A percentile compares a stretch with the other conserved stretches of the same genome.
These are phyloP conservation scores for Colletotrichum acutatum DNA, from an alignment of 2,329 filamentous ascomycete species.

Conservation along the genomic window DNA sequence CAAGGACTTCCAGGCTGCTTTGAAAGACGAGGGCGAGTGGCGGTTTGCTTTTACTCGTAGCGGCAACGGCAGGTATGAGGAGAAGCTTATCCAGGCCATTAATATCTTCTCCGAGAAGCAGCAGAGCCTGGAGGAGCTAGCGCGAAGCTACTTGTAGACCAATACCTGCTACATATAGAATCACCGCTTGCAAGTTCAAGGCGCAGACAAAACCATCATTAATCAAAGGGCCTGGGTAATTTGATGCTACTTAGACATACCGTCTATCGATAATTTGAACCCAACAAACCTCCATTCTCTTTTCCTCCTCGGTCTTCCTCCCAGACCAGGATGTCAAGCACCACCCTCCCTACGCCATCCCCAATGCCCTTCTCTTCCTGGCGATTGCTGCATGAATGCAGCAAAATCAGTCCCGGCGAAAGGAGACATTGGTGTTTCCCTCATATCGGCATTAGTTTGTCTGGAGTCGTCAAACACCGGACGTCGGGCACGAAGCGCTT, in stretches of 20 bases:
- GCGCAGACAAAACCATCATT: neutral
- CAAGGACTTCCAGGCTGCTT: slow-evolving; percentile 32
- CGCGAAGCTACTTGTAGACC: slow-evolving; percentile 11
- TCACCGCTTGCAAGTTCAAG: neutral
- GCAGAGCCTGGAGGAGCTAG: slow-evolving; percentile 57
- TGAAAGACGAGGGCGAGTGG: slow-evolving; percentile 58
- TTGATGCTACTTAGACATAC: no score
- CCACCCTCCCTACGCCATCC: neutral
- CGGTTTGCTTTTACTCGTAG: slow-evolving; percentile 62
- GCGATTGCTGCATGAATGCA: slow-evolving; percentile 15
- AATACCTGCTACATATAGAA: neutral
- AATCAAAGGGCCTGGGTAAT: neutral
- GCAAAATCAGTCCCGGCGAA: slow-evolving; percentile 33
- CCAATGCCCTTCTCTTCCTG: neutral
- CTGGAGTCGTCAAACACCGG: slow-evolving; percentile 18
- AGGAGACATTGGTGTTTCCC: slow-evolving; percentile 16
- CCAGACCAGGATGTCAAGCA: neutral
- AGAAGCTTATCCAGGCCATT: slow-evolving; percentile 64
- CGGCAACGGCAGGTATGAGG: slow-evolving; percentile 57
- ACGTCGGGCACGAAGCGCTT: slow-evolving; percentile 37
- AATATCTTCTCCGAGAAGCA: slow-evolving; percentile 69
- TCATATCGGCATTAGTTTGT: slow-evolving; percentile 9
- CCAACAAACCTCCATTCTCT: neutral
- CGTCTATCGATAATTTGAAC: neutral
- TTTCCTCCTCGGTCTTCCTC: neutral